phyloP scores from a whole-genome alignment of 2,329 filamentous ascomycete genomes.

The Penicillium sp. region DNA sequence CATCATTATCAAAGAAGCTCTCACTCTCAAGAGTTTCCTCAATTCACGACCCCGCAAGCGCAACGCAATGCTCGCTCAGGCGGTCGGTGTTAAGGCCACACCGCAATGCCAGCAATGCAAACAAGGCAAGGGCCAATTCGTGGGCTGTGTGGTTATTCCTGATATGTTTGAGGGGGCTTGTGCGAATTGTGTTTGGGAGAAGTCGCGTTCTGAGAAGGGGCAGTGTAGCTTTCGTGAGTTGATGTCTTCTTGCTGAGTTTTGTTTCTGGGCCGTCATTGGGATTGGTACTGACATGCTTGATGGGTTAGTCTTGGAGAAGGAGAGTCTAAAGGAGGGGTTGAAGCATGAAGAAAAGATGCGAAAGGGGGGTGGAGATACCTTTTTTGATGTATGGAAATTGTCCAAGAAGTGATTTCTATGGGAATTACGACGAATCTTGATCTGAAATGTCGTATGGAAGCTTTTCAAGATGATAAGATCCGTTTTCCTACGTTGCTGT shows the following conservation, averaged over 20 bases:
- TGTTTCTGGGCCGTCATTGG: neutral
- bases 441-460: neutral
- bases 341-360: neutral
- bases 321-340: neutral
- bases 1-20: constrained; percentile 2
- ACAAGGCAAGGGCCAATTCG: constrained; percentile 5
- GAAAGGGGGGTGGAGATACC: neutral
- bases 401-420: neutral
- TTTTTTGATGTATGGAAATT: neutral
- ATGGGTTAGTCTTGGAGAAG: neutral
- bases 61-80: constrained; percentile 2
- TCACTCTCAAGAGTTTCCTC: neutral
- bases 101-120: neutral
- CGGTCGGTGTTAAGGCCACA: neutral
- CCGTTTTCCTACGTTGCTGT: neutral
- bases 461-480: neutral
- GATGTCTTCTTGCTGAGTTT: neutral
- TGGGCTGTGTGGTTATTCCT: constrained; percentile 1
- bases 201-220: neutral
- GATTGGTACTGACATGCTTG: neutral
- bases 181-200: constrained; percentile 8
- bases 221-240: constrained; percentile 7
- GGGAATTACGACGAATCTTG: neutral
- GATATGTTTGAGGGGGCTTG: constrained; percentile 1
- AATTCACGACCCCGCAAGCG: neutral